These are phyloP conservation scores for Aspergillus ostianus DNA, from an alignment of 495 filamentous ascomycete species.

Conservation along the genomic window DNA sequence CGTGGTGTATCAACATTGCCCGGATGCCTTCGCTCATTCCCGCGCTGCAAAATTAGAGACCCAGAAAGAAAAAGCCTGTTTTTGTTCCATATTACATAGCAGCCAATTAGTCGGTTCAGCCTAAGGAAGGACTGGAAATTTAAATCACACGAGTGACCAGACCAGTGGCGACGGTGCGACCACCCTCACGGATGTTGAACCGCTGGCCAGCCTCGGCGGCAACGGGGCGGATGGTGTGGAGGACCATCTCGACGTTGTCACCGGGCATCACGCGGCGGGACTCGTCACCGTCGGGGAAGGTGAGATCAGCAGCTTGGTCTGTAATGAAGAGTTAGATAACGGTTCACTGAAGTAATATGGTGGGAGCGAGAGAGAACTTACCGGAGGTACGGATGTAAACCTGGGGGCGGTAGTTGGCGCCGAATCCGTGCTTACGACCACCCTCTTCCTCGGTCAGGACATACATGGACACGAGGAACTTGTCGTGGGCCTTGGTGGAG, in stretches of 20 bases:
- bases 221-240: conserved; percentile 73
- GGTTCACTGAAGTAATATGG: neutral
- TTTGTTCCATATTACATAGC: conserved; percentile 39
- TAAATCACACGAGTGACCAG: conserved; percentile 78
- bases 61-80: conserved; percentile 20
- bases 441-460: conserved; percentile 97
- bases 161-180: conserved; percentile 89
- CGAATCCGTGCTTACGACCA: conserved; percentile 91
- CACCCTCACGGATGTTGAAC: conserved; percentile 96
- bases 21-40: conserved; percentile 37
- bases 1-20: conserved; percentile 19
- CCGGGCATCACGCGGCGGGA: conserved; percentile 89
- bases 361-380: conserved; percentile 30
- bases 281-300: conserved; percentile 77
- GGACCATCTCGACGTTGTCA: conserved; percentile 97
- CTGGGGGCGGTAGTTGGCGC: conserved; percentile 91
- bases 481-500: conserved; percentile 72
- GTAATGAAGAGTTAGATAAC: conserved; percentile 11
- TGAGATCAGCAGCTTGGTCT: conserved; percentile 78
- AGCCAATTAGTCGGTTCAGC: conserved; percentile 18
- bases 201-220: conserved; percentile 87
- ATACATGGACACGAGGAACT: conserved; percentile 95
- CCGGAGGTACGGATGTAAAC: conserved; percentile 90
- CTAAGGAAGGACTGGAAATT: conserved; percentile 12
- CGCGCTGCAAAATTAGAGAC: conserved; percentile 39